Base-by-base conservation (phyloP, 2,329 filamentous ascomycete species). In the Fusarium tjaetaba region DNA sequence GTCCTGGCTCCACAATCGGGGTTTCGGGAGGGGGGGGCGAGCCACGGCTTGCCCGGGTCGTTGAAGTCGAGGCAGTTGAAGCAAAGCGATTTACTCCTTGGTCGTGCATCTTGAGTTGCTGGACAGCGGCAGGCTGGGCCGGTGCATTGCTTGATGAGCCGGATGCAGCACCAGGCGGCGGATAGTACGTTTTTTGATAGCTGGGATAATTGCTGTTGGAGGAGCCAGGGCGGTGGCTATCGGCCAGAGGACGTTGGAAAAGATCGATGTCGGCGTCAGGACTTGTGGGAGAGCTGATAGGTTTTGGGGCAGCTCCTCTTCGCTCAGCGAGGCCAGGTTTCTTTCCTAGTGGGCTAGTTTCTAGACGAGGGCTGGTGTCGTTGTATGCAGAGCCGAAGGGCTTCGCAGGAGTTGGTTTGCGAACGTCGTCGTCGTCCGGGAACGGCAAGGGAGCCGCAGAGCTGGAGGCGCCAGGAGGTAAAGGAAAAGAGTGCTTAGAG, bases 11-110 rank as follows among this genome's bases (percentile, higher is more conserved):
- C 36, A 93, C 88, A 70, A 96, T 88, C 38, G 96, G 94, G 0
- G 96, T 98, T 81, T 98, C 96, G 14, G 96, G 96, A 3, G 96
- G 96, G 9, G 96, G 96, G 10, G 96, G 96, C 34, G 96, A 98
- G 48, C 96, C 96, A 76, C 96, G 90, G 79, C 93, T 95, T 26
- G 96, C 96, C 73, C 94, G 91, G 5, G 96, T 98, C 2, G 96
- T 99, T 5, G 95, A 97, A 18, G 92, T 97, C 1, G 96, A 98
- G 20, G 96, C 95, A 13, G 94, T 97, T 5, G 96, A 98, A 16
- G 88, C 87, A 74, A 91, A 90, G 49, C 90, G 87, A 78, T 89
- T 91, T 72, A 92, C 87, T 36, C 85, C 84, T 57, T 77, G 83
- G n/a, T 87, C 85, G 34, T 78, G 78, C n/a, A 83, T 81, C 79